A percentile compares a stretch with the other conserved stretches of the same genome.
These are phyloP conservation scores for Arthrobotrys sinensis DNA, from an alignment of 2,329 filamentous ascomycete species.

Conservation along the genomic window DNA sequence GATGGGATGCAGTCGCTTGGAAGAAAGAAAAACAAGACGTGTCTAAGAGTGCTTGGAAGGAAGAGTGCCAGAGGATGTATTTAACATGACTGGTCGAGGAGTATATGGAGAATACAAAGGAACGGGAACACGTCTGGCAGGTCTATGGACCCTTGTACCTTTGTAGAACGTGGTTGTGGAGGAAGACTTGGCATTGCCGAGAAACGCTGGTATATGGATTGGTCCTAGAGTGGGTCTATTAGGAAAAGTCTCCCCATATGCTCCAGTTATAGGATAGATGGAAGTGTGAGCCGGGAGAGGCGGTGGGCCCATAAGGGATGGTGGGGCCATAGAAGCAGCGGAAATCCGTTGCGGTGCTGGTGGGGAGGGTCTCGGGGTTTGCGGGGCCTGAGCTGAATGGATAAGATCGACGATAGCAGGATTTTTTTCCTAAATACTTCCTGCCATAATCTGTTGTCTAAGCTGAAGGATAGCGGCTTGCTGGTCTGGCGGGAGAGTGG, in stretches of 20 bases:
- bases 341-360: constrained; percentile 8
- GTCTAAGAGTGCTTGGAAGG: constrained; percentile 12
- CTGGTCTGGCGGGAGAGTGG: constrained; percentile 73
- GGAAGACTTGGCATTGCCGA: constrained; percentile 18
- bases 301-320: constrained; percentile 7
- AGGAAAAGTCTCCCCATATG: constrained; percentile 24
- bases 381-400: neutral
- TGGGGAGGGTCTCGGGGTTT: constrained; percentile 1
- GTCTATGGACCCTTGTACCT: constrained; percentile 42
- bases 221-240: constrained; percentile 36
- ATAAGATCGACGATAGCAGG: constrained; percentile 41
- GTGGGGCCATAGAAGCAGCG: constrained; percentile 56
- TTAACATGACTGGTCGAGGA: constrained; percentile 12
- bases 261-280: neutral
- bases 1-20: constrained; percentile 40
- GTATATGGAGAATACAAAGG: constrained; percentile 34
- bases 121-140: constrained; percentile 31
- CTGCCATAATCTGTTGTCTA: constrained; percentile 71
- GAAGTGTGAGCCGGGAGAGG: neutral
- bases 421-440: constrained; percentile 57
- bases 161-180: constrained; percentile 25
- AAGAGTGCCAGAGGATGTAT: neutral
- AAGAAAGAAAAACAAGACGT: constrained; percentile 10
- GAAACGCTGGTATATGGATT: constrained; percentile 12
- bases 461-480: constrained; percentile 75